These are phyloP conservation scores for Paspalum vaginatum DNA, from an alignment of 176 grass and related monocot genomes.

Conservation along the genomic window DNA sequence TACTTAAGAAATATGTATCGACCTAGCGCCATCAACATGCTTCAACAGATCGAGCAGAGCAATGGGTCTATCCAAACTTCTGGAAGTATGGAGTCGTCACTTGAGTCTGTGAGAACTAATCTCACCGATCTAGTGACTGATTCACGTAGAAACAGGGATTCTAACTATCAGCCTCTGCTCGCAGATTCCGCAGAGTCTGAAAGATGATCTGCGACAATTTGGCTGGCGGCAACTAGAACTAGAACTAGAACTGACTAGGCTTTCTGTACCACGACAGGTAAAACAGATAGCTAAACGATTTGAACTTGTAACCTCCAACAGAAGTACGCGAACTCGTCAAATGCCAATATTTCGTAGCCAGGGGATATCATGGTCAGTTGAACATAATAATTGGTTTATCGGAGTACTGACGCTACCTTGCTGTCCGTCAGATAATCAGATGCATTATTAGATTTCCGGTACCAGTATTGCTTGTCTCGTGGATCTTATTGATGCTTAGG, in stretches of 20 bases:
- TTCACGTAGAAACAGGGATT: slow-evolving; percentile 35
- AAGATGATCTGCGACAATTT: slow-evolving; percentile 20
- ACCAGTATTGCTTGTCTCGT: too few species aligned
- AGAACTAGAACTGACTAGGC: background rate
- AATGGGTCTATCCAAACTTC: slow-evolving; percentile 31
- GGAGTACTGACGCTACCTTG: too few species aligned
- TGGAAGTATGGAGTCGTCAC: slow-evolving; percentile 46
- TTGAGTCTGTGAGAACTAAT: slow-evolving; percentile 41
- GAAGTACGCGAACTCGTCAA: slow-evolving; percentile 7
- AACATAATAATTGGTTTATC: too few species aligned
- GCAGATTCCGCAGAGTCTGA: slow-evolving; percentile 38
- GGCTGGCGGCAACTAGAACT: background rate
- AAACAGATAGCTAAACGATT: background rate
- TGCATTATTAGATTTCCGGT: too few species aligned
- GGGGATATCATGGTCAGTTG: too few species aligned
- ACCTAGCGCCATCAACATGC: slow-evolving; percentile 65
- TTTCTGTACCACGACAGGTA: background rate
- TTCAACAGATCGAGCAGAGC: slow-evolving; percentile 72
- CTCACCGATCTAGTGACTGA: slow-evolving; percentile 43
- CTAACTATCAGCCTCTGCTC: slow-evolving; percentile 57
- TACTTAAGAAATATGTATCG: slow-evolving; percentile 59
- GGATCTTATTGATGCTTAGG: too few species aligned
- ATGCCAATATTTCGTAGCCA: background rate
- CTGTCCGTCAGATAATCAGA: too few species aligned
- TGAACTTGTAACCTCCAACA: background rate